A percentile compares a stretch with the other conserved stretches of the same genome.
Conservation (phyloP, 2,329 filamentous ascomycete genomes). For the Arthrobotrys megalospora region DNA sequence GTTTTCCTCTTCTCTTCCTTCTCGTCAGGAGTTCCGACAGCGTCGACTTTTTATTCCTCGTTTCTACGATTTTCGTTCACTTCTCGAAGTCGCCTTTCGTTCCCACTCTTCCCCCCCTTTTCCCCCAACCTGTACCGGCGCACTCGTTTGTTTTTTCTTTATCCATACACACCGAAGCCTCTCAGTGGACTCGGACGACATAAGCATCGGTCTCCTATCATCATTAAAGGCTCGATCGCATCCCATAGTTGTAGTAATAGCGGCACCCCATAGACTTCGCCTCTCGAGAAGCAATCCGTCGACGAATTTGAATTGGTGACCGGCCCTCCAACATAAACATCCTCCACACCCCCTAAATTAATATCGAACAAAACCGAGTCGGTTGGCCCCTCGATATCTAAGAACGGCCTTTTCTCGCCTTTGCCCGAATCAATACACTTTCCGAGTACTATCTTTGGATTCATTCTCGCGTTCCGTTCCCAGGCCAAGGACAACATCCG, state of each 20-base stretch:
- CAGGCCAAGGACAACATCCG: not conserved
- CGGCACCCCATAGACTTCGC: not conserved
- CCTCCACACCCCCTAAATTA: not conserved
- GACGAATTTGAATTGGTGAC: not conserved
- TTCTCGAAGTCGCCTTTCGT: constrained; percentile 19
- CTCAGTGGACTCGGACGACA: not conserved
- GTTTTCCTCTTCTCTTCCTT: constrained; percentile 14
- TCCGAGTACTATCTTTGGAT: not conserved
- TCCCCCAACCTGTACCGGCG: constrained; percentile 1
- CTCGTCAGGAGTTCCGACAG: constrained; percentile 8
- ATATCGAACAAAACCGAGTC: not conserved
- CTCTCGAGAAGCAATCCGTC: not conserved
- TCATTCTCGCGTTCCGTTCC: constrained; percentile 14
- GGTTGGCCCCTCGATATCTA: not conserved
- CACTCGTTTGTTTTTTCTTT: constrained; percentile 26
- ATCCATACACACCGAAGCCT: not conserved
- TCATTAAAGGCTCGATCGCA: not conserved
- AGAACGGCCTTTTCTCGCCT: constrained; percentile 2
- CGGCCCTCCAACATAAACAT: constrained; percentile 10
- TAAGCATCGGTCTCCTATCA: not conserved
- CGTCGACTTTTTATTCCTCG: constrained; percentile 14
- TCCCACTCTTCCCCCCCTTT: constrained; percentile 3
- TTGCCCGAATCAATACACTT: constrained; percentile 1
- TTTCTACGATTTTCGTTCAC: constrained; percentile 22
- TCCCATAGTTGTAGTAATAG: not conserved